Conservation (phyloP, 306 rosid species). For the Pterocarpus macrocarpus region DNA sequence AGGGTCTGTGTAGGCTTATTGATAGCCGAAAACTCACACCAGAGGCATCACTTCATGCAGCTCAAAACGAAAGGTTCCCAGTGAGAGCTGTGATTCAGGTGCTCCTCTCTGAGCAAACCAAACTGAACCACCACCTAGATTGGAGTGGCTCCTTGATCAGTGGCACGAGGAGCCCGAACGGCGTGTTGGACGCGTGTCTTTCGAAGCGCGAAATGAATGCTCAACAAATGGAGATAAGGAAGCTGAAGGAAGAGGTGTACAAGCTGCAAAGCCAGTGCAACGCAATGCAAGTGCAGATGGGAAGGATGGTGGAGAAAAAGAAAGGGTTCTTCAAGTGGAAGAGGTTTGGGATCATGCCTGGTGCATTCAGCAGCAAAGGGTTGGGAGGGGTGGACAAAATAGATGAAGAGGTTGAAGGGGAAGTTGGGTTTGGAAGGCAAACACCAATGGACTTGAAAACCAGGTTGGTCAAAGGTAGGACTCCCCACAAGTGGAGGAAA, state of each 20-base stretch:
- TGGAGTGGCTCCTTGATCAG: slow-evolving; percentile 84
- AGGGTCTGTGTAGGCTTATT: slow-evolving; percentile 74
- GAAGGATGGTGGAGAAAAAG: slow-evolving; percentile 63
- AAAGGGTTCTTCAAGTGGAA: slow-evolving; percentile 80
- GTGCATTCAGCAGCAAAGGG: slow-evolving; percentile 43
- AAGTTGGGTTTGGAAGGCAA: slow-evolving; percentile 53
- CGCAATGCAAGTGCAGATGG: slow-evolving; percentile 74
- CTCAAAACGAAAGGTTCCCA: slow-evolving; percentile 89
- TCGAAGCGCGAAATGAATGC: slow-evolving; percentile 76
- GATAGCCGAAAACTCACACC: slow-evolving; percentile 84
- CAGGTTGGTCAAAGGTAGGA: slow-evolving; percentile 61
- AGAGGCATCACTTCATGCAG: slow-evolving; percentile 92
- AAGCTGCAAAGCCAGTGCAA: slow-evolving; percentile 79
- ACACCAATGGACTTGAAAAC: slow-evolving; percentile 77
- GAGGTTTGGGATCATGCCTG: slow-evolving; percentile 58
- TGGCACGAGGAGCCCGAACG: slow-evolving; percentile 63
- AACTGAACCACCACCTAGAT: slow-evolving; percentile 60
- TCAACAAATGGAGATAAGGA: slow-evolving; percentile 76
- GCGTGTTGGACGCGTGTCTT: slow-evolving; percentile 56
- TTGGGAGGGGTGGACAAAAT: slow-evolving; percentile 38
- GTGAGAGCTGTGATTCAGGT: slow-evolving; percentile 93
- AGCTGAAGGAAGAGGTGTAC: slow-evolving; percentile 72
- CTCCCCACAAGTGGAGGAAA: slow-evolving; percentile 76
- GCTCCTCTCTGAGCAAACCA: slow-evolving; percentile 76
- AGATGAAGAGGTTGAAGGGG: slow-evolving; percentile 49